These are phyloP conservation scores for Pezicula carpinea DNA, from an alignment of 2,329 filamentous ascomycete species.

Conservation along the genomic window DNA sequence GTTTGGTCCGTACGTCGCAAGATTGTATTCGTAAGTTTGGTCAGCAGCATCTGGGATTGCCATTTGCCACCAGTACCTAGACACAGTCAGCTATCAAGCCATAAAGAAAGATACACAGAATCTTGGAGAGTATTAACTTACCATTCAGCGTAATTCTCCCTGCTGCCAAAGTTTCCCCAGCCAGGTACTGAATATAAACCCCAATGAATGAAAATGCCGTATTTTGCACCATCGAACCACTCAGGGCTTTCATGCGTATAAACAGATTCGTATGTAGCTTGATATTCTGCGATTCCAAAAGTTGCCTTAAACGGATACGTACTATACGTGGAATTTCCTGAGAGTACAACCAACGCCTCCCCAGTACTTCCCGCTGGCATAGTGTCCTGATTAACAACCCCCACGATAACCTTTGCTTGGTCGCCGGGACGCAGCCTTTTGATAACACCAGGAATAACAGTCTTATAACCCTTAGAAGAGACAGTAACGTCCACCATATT, in stretches of 20 bases:
- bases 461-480: constrained; percentile 33
- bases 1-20: constrained; percentile 43
- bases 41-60: constrained; percentile 1
- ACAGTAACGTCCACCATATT: constrained; percentile 26
- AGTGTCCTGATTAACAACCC: constrained; percentile 26
- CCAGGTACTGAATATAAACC: constrained; percentile 49
- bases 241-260: constrained; percentile 39
- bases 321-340: neutral
- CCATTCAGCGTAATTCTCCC: constrained; percentile 11
- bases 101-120: too few relatives aligned
- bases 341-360: constrained; percentile 14
- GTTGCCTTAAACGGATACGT: constrained; percentile 7
- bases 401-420: constrained; percentile 28
- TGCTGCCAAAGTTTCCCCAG: constrained; percentile 37
- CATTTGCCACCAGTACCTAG: constrained; percentile 41
- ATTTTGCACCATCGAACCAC: constrained; percentile 52
- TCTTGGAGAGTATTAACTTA: neutral
- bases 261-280: constrained; percentile 29
- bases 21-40: constrained; percentile 34
- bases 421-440: constrained; percentile 38
- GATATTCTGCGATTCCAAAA: constrained; percentile 30
- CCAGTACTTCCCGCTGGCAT: constrained; percentile 23
- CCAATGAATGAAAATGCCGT: constrained; percentile 57
- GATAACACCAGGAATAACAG: constrained; percentile 33
- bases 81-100: neutral